Conservation (phyloP, 148 eudicot genomes). For the Dianthus caryophyllus region DNA sequence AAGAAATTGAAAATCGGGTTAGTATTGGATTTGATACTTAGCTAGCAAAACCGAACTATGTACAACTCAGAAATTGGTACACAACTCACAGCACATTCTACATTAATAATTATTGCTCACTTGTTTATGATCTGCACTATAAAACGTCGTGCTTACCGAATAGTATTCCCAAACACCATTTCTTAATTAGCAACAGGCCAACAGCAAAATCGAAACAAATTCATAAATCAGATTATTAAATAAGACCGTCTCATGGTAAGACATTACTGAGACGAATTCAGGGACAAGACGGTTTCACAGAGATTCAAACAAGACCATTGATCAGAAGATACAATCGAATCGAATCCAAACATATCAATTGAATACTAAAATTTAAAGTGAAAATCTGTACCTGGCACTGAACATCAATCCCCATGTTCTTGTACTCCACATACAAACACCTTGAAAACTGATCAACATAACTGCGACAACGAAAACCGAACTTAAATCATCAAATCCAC, state of each 20-base stretch:
- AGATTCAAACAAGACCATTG: no score
- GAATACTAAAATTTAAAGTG: constrained; percentile 6
- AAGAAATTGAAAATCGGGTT: constrained; percentile 11
- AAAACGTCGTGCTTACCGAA: constrained; percentile 18
- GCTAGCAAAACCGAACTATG: neutral
- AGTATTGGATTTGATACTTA: constrained; percentile 1
- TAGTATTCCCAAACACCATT: neutral
- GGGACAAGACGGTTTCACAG: no score
- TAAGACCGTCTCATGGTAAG: neutral
- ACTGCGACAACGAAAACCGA: constrained; percentile 29
- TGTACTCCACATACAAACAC: constrained; percentile 57
- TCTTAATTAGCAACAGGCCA: no score
- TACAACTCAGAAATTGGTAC: neutral
- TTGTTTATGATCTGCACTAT: neutral
- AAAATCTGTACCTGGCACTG: constrained; percentile 58
- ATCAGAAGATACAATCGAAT: neutral
- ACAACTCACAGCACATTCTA: no score
- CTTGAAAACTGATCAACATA: constrained; percentile 55
- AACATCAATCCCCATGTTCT: constrained; percentile 67
- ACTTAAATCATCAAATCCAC: constrained; percentile 1
- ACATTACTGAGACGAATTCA: no score
- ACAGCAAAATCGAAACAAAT: constrained; percentile 10
- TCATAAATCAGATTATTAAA: neutral
- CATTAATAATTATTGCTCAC: neutral
- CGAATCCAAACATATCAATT: neutral